These are phyloP conservation scores for Acer yangbiense DNA, from an alignment of 345 rosid species.

Conservation along the genomic window DNA sequence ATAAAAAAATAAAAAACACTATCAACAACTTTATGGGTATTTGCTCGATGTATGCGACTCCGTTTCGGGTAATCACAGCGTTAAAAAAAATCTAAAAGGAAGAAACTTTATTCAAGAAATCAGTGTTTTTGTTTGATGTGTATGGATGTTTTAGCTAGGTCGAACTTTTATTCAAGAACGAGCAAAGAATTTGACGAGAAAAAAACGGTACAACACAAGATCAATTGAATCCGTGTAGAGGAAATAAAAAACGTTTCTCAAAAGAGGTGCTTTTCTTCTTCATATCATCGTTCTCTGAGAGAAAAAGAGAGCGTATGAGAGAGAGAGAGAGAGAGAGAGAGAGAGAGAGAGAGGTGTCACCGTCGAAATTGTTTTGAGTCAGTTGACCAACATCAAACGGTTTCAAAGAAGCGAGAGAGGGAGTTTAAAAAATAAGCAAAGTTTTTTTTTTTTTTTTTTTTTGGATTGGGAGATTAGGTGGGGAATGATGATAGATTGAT, in stretches of 20 bases:
- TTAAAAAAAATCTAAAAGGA: background rate
- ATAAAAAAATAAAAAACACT: background rate
- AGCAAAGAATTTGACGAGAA: constrained; percentile 15
- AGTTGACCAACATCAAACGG: constrained; percentile 38
- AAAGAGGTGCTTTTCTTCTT: constrained; percentile 21
- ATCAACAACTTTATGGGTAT: constrained; percentile 2
- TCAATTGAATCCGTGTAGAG: constrained; percentile 10
- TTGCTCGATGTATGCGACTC: constrained; percentile 24
- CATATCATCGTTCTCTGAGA: background rate
- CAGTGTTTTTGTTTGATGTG: constrained; percentile 3
- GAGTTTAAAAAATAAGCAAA: constrained; percentile 11
- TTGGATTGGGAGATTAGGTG: constrained; percentile 25
- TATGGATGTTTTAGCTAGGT: background rate
- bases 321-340: constrained; percentile 20
- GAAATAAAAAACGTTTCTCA: background rate
- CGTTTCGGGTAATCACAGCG: background rate
- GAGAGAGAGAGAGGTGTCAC: constrained; percentile 18
- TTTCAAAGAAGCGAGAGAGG: constrained; percentile 17
- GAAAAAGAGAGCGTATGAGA: constrained; percentile 1
- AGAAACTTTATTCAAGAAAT: background rate
- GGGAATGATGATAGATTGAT: constrained; percentile 19
- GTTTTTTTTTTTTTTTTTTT: background rate
- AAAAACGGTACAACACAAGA: background rate
- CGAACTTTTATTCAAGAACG: constrained; percentile 15
- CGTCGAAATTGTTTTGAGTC: constrained; percentile 23